Evolutionary conservation across 106 monocot genomes (phyloP).

Genomic region (Allium cepa): DNA sequence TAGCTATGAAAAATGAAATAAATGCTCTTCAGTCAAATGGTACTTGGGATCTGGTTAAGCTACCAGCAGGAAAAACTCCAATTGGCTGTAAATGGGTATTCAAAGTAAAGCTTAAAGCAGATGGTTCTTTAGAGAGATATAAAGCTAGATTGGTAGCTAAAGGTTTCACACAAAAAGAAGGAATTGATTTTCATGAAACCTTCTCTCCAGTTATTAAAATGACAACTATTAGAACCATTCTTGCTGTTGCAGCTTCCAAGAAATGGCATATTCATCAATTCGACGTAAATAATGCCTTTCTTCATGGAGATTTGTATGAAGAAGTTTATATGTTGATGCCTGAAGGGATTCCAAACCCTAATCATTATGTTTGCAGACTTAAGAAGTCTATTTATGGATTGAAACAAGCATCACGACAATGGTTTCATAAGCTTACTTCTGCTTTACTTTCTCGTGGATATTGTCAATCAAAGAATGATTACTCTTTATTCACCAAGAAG

Average conservation of each 20-base stretch:
- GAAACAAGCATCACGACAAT: no score
- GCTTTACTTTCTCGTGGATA: neutral
- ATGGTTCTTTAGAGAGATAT: neutral
- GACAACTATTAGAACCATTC: neutral
- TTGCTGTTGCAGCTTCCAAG: neutral
- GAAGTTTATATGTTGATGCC: neutral
- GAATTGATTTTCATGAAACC: neutral
- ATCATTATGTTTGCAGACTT: no score
- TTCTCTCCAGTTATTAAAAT: neutral
- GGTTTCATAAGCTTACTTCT: neutral
- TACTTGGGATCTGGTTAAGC: no score
- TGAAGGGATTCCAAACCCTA: neutral
- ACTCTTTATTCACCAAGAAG: neutral
- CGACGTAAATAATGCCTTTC: neutral
- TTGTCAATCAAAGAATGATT: neutral
- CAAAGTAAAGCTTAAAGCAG: neutral
- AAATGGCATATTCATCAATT: neutral
- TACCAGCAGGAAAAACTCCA: no score
- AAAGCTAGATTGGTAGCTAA: neutral
- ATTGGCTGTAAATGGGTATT: no score
- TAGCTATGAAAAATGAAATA: no score
- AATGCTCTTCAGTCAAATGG: no score
- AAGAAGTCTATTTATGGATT: no score
- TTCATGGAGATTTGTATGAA: neutral
- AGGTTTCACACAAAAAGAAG: neutral